Conservation (phyloP, 2,329 filamentous ascomycete genomes). For the Microdochium trichocladiopsis region DNA sequence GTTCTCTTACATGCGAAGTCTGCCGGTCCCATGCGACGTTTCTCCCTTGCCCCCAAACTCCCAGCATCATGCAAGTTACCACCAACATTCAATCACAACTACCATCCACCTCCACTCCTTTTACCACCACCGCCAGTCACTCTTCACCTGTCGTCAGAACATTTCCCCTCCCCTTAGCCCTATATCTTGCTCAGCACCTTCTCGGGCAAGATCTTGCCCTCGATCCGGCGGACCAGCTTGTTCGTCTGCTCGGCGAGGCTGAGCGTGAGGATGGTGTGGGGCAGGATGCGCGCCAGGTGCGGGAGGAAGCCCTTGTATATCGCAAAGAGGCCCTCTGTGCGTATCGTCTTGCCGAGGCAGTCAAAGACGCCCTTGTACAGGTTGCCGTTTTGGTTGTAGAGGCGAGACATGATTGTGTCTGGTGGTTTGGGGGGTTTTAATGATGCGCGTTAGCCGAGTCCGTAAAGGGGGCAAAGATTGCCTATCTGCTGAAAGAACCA, state of each 20-base stretch:
- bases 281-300: conserved; percentile 87
- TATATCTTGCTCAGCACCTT: conserved; percentile 22
- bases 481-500: too few species aligned
- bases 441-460: conserved; percentile 1
- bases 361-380: conserved; percentile 93
- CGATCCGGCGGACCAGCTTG: conserved; percentile 77
- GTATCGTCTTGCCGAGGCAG: conserved; percentile 83
- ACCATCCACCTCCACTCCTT: too few species aligned
- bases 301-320: conserved; percentile 98
- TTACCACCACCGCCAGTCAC: too few species aligned
- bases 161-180: too few species aligned
- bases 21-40: too few species aligned
- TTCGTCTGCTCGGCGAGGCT: conserved; percentile 95
- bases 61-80: too few species aligned
- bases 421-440: conserved; percentile 4
- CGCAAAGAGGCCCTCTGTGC: conserved; percentile 83
- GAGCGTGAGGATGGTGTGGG: conserved; percentile 90
- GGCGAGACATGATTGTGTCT: conserved; percentile 96
- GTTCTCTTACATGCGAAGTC: too few species aligned
- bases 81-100: too few species aligned
- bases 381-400: conserved; percentile 98
- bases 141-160: too few species aligned
- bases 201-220: conserved; percentile 47
- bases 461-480: too few species aligned
- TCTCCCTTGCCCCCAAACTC: too few species aligned